Evolutionary conservation across 2,329 filamentous ascomycete species (phyloP).

Genomic region (Leptographium wingfieldii): DNA sequence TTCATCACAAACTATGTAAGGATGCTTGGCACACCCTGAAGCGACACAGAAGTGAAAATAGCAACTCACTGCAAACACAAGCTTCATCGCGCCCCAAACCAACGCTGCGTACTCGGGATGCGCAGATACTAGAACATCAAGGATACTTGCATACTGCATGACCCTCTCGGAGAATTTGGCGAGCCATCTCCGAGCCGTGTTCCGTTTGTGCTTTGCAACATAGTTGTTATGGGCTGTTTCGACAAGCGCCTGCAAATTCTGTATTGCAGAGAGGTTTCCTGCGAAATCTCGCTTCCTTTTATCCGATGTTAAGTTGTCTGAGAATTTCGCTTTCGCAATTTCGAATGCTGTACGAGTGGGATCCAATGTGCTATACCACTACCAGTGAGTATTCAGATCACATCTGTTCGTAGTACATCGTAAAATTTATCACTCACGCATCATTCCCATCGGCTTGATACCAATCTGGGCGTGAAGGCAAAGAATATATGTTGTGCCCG

Average conservation of each 20-base stretch:
- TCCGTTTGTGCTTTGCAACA: neutral
- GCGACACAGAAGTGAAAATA: neutral
- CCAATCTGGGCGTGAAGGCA: too few species aligned
- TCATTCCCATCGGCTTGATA: too few species aligned
- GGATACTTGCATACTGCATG: neutral
- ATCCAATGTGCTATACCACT: too few species aligned
- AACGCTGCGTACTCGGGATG: neutral
- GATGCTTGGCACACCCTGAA: neutral
- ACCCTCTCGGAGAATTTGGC: neutral
- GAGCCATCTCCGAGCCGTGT: neutral
- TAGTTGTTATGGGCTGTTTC: neutral
- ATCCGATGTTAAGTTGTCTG: neutral
- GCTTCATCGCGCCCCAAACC: neutral
- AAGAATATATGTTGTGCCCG: too few species aligned
- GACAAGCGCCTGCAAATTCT: neutral
- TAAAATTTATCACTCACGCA: too few species aligned
- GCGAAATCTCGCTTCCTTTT: neutral
- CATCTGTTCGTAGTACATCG: too few species aligned
- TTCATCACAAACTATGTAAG: neutral
- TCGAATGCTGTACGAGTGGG: too few species aligned
- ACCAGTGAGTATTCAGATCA: too few species aligned
- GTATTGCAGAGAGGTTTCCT: too few species aligned
- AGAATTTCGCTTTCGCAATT: too few species aligned
- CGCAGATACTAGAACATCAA: neutral
- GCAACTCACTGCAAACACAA: neutral